These are phyloP conservation scores for Marasmius fiardii DNA, from an alignment of 1,284 basidiomycete genomes.

Conservation along the genomic window DNA sequence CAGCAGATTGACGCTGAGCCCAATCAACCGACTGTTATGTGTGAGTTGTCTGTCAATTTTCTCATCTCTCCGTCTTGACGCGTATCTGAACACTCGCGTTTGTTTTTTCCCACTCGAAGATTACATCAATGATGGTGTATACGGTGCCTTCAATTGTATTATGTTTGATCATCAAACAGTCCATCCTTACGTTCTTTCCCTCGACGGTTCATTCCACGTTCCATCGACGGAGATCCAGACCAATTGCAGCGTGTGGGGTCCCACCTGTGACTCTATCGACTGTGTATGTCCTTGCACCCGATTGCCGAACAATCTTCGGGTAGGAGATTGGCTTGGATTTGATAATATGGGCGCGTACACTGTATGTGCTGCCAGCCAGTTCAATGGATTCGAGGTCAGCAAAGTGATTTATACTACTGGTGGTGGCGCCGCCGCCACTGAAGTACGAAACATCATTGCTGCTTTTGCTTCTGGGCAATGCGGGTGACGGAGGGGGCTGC, in stretches of 20 bases:
- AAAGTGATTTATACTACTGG: constrained; percentile 63
- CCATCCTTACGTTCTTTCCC: constrained; percentile 75
- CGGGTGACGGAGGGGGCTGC: background rate
- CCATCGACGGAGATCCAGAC: constrained; percentile 33
- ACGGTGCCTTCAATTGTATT: constrained; percentile 98
- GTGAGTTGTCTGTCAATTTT: constrained; percentile 45
- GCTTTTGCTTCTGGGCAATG: constrained; percentile 3
- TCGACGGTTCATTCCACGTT: constrained; percentile 39
- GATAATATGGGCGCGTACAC: constrained; percentile 95
- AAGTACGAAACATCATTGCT: constrained; percentile 4
- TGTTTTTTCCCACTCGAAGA: constrained; percentile 43
- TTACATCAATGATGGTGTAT: constrained; percentile 98
- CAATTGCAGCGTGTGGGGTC: constrained; percentile 52
- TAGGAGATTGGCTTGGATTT: constrained; percentile 93
- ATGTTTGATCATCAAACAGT: constrained; percentile 92
- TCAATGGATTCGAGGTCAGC: constrained; percentile 79
- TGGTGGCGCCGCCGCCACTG: constrained; percentile 16
- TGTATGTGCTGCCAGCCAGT: constrained; percentile 84
- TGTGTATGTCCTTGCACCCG: constrained; percentile 63
- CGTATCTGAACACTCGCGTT: constrained; percentile 13
- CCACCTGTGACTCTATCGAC: constrained; percentile 91
- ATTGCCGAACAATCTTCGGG: constrained; percentile 63
- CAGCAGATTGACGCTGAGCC: constrained; percentile 34
- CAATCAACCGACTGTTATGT: constrained; percentile 74
- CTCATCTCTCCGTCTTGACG: constrained; percentile 3